These are phyloP conservation scores for Parastagonospora nodorum DNA, from an alignment of 2,329 filamentous ascomycete genomes.

Conservation along the genomic window DNA sequence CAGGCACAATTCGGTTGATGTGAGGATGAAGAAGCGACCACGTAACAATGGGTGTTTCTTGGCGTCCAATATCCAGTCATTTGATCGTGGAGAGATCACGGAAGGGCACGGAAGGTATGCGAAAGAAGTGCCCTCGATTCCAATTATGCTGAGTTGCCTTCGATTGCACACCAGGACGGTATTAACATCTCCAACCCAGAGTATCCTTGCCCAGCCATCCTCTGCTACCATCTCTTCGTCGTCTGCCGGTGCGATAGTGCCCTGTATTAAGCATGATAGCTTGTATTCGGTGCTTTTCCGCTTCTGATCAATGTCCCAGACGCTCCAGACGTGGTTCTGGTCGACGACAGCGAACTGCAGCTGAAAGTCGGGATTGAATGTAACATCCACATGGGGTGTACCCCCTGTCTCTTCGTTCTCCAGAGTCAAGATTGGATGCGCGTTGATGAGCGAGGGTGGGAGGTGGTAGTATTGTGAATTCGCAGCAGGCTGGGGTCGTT, in stretches of 20 bases:
- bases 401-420: constrained; percentile 59
- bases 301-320: constrained; percentile 63
- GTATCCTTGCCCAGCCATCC: constrained; percentile 58
- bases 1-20: constrained; percentile 57
- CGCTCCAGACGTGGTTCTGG: constrained; percentile 66
- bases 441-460: constrained; percentile 58
- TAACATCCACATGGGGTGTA: constrained; percentile 63
- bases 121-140: constrained; percentile 32
- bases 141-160: constrained; percentile 41
- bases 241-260: constrained; percentile 9
- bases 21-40: constrained; percentile 64
- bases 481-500: constrained; percentile 11
- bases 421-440: constrained; percentile 62
- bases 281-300: constrained; percentile 37
- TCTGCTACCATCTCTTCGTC: constrained; percentile 11
- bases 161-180: constrained; percentile 61
- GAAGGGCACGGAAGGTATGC: constrained; percentile 27
- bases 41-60: constrained; percentile 54
- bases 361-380: constrained; percentile 66
- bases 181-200: constrained; percentile 54
- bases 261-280: constrained; percentile 40
- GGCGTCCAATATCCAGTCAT: constrained; percentile 63
- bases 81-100: constrained; percentile 29
- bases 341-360: constrained; percentile 71
- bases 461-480: constrained; percentile 26